Conservation (phyloP, 208 protist species). For the Angomonas deanei region DNA sequence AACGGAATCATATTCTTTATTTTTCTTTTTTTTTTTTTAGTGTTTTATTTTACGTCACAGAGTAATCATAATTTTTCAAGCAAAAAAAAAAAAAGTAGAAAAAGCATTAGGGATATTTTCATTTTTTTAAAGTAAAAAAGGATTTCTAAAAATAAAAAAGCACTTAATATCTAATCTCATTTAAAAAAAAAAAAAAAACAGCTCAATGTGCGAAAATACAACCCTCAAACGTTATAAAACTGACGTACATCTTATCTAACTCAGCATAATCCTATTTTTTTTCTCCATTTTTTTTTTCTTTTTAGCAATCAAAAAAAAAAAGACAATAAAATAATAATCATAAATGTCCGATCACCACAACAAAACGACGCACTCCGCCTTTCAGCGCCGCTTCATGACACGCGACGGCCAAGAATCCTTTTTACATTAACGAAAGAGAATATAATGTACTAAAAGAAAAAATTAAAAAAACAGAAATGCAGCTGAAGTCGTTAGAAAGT, state of each 20-base stretch:
- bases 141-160: slow-evolving; percentile 5
- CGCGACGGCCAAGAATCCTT: background rate
- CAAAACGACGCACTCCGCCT: background rate
- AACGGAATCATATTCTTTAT: slow-evolving; percentile 4
- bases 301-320: background rate
- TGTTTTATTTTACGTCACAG: slow-evolving; percentile 12
- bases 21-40: slow-evolving; percentile 11
- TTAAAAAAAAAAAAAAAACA: slow-evolving; percentile 1
- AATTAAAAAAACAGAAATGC: background rate
- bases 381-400: background rate
- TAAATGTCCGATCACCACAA: background rate
- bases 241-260: background rate
- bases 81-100: slow-evolving; percentile 9
- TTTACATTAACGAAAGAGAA: background rate
- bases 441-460: background rate
- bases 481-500: background rate
- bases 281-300: slow-evolving; percentile 1
- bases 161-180: background rate
- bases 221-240: background rate
- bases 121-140: background rate
- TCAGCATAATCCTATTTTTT: slow-evolving; percentile 2
- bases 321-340: slow-evolving; percentile 1
- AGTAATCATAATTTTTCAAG: slow-evolving; percentile 2
- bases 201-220: background rate
- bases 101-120: slow-evolving; percentile 5